Base-by-base conservation (phyloP, 768 basidiomycete genomes). In the Rhizopogon vinicolor region DNA sequence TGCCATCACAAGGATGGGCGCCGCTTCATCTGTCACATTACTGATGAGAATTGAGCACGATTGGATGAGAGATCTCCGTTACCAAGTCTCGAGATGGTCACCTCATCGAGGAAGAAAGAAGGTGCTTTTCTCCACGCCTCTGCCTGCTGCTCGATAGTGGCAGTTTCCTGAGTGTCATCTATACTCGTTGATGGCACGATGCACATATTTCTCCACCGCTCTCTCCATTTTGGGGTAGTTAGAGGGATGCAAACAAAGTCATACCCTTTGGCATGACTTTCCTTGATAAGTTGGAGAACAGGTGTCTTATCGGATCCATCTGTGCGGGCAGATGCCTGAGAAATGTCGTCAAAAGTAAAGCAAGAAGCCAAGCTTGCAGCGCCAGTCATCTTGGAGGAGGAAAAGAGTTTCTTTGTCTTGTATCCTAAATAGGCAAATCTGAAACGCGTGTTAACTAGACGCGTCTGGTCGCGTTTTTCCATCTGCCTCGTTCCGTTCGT, bases 181-280 rank as follows among this genome's bases (percentile, higher is more conserved):
- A 59, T 63, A 39, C 65, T 66, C n/a, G 74, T 73, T 13, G 76
- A 70, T 2, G 83, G 78, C 54, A 89, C 70, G 58, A 93, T 74
- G 71, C 97, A 99, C 83, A 98, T 92, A 52, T 84, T 75, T 60
- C 81, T 78, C 96, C 97, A 99, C 53, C 97, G 77, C 59, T 82
- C 77, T 63, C 82, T 84, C 97, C 97, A 99, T 44, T 80, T 81
- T 16, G 79, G 78, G 53, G 89, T 96, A 22, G 95, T 93, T n/a
- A 98, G 76, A n/a, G 93, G 93, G 16, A 95, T 68, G 64, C 86
- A 89, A 41, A 93, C 76, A 1, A 77, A 67, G 52, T 90, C 85
- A 65, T 93, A 98, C 16, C 89, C 89, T 54, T 84, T 86, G 10
- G 74, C 59, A 46, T 75, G 80, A 16, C 84, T 78, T 28, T 82